Base-by-base conservation (phyloP, 768 basidiomycete genomes). In the Boletus speciosus region DNA sequence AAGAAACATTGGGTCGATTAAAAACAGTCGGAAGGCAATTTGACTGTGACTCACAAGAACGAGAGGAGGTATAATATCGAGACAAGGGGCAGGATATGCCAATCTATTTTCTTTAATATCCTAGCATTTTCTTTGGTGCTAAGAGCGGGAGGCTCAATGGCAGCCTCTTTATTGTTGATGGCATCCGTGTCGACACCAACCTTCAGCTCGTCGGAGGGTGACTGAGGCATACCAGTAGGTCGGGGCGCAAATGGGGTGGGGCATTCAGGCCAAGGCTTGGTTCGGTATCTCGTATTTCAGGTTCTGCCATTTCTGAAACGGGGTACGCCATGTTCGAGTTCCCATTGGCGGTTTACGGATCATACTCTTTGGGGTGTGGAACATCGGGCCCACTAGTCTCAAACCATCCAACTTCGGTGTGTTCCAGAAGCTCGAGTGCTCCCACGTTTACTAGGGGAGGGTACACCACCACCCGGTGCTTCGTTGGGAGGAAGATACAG, bases 81-180 rank as follows among this genome's bases (percentile, higher is more conserved):
- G 34, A 66, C 35, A 16, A 64, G 25, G 5, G 61, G 63, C 4
- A 64, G 41, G 43, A 64, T 38, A 42, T 55, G 52, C 64, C 61
- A 60, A 15, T 64, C 63, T 29, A 66, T 19, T 43, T 66, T 64
- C 37, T 54, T 54, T 11, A 60, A 43, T 12, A 66, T 0, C 42
- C 23, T 62, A 7, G 52, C 44, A 39, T 43, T 52, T 15, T 52
- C 35, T 21, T 53, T 14, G 16, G 41, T 1, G 27, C n/a, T 10
- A 25, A 54, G n/a, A 36, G 31, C 6, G 2, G 27, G 41, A 10
- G 29, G 23, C 15, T 38, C 27, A 15, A 43, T 21, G 15, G 41
- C 7, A 41, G 25, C 19, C 36, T 40, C 19, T 23, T 53, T 37
- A 73, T 51, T 50, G 37, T 16, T 21, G 16, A 43, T 7, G 19